phyloP scores from a whole-genome alignment of 2,329 filamentous ascomycete species.

The Neoscytalidium dimidiatum region DNA sequence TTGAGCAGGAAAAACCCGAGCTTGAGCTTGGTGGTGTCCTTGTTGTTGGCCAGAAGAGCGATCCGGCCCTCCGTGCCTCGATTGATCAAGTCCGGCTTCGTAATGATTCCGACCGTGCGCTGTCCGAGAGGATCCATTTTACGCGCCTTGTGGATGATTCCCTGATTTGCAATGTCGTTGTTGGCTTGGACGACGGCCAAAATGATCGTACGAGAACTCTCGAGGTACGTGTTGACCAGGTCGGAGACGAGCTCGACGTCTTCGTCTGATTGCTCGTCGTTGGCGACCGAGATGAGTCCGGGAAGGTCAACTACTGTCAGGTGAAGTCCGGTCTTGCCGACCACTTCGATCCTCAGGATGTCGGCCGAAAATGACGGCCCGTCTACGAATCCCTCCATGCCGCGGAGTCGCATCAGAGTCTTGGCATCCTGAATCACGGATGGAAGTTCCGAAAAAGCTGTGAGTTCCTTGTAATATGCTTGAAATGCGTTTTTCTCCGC shows the following conservation, averaged over 20 bases:
- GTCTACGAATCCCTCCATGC: background rate
- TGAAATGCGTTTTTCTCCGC: background rate
- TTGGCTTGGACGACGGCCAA: conserved; percentile 47
- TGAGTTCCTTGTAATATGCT: conserved; percentile 14
- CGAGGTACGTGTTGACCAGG: conserved; percentile 48
- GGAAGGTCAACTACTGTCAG: conserved; percentile 60
- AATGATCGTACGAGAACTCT: conserved; percentile 46
- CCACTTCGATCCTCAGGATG: conserved; percentile 32
- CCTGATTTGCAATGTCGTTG: conserved; percentile 44
- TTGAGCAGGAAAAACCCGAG: conserved; percentile 39
- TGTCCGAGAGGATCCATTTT: conserved; percentile 35
- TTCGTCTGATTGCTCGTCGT: conserved; percentile 47
- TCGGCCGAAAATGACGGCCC: conserved; percentile 27
- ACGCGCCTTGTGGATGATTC: conserved; percentile 33
- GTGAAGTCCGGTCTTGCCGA: conserved; percentile 39
- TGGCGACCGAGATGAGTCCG: conserved; percentile 55
- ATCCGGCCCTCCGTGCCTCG: conserved; percentile 29
- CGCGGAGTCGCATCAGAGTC: conserved; percentile 13
- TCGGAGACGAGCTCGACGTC: conserved; percentile 50
- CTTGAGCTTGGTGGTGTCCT: conserved; percentile 29
- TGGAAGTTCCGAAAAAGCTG: conserved; percentile 21
- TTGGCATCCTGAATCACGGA: conserved; percentile 27
- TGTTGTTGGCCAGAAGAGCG: conserved; percentile 35
- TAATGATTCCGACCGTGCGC: conserved; percentile 49
- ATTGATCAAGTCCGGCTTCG: conserved; percentile 42